These are phyloP conservation scores for Przewalskia tangutica DNA, from an alignment of 257 asterid species.

Conservation along the genomic window DNA sequence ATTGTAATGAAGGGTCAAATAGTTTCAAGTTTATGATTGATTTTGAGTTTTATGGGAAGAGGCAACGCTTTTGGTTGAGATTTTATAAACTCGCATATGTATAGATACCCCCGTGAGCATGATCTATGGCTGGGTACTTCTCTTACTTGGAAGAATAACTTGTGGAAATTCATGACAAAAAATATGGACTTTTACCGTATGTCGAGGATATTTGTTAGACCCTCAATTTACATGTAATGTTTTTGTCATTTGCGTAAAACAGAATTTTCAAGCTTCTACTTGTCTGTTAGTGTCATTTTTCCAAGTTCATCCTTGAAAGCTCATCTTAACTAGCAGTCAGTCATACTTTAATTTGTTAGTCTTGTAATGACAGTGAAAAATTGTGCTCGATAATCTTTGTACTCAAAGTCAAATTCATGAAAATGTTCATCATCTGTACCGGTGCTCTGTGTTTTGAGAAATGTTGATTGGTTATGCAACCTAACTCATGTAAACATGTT, in stretches of 20 bases:
- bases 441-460: background rate
- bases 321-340: background rate
- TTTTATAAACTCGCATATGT: background rate
- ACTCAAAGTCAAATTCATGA: background rate
- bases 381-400: background rate
- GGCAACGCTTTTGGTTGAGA: background rate
- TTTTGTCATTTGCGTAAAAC: background rate
- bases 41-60: background rate
- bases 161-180: background rate
- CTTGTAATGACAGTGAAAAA: background rate
- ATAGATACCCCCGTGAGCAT: background rate
- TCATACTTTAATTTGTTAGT: background rate
- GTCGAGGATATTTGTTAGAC: background rate
- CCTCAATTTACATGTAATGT: background rate
- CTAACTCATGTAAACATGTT: background rate
- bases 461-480: background rate
- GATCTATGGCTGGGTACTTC: background rate
- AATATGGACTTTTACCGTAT: background rate
- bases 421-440: background rate
- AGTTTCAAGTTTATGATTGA: background rate
- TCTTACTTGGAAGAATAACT: background rate
- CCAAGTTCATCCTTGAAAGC: background rate
- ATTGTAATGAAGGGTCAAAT: background rate
- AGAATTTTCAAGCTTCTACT: background rate
- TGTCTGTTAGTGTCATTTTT: background rate